These are phyloP conservation scores for Pseudonectria buxi DNA, from an alignment of 2,329 filamentous ascomycete genomes.

Conservation along the genomic window DNA sequence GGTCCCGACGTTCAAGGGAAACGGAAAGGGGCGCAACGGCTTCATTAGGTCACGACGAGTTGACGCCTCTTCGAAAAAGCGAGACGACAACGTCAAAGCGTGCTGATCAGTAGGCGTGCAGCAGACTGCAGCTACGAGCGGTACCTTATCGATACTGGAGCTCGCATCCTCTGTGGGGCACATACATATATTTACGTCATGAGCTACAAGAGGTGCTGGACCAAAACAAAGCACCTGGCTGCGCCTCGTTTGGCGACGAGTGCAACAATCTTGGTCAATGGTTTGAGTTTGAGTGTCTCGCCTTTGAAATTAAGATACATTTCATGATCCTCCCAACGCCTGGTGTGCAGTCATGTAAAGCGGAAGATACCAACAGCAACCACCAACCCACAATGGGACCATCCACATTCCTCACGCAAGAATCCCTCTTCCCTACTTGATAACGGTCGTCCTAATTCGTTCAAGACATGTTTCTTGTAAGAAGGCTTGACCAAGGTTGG, in stretches of 20 bases:
- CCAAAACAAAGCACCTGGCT: no score
- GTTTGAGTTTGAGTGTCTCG: no score
- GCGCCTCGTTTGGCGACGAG: not conserved
- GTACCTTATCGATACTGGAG: constrained; percentile 22
- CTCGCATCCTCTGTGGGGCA: constrained; percentile 7
- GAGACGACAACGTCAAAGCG: not conserved
- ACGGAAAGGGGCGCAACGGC: constrained; percentile 46
- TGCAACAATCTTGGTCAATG: not conserved
- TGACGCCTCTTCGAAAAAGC: no score
- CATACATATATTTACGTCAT: not conserved
- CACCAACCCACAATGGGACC: constrained; percentile 8
- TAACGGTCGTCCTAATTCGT: not conserved
- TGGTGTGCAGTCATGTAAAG: constrained; percentile 9
- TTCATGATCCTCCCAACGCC: constrained; percentile 10
- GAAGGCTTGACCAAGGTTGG: not conserved
- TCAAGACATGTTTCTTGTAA: not conserved
- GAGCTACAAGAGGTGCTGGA: no score
- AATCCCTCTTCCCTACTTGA: constrained; percentile 1
- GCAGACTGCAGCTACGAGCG: constrained; percentile 10
- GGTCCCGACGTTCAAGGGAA: constrained; percentile 64
- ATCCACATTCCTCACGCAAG: constrained; percentile 1
- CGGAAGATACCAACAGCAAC: constrained; percentile 5
- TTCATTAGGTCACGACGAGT: constrained; percentile 18
- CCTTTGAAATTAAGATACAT: not conserved
- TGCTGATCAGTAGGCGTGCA: not conserved